Base-by-base conservation (phyloP, 2,329 filamentous ascomycete genomes). In the Nigrograna mackinnonii region DNA sequence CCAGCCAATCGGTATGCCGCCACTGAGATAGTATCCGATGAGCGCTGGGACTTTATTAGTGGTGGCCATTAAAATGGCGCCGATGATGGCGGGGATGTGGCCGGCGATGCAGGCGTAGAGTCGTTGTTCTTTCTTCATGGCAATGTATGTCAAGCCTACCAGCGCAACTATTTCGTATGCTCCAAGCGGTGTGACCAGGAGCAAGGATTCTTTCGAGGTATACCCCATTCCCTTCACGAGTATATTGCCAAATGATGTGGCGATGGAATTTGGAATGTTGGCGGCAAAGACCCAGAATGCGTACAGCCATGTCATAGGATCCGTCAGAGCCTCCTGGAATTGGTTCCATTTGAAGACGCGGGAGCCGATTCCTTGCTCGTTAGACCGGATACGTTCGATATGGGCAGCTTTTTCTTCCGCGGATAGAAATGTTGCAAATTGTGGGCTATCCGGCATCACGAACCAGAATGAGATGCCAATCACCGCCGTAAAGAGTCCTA, bases 21-120 rank as follows among this genome's bases (percentile, higher is more conserved):
- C 66, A 3, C 55, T 57, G n/a, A 69, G 58, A 35, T 71, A 70
- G 38, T 67, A 68, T 46, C 67, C 68, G 4, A 70, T 49, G 2
- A 70, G 53, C 11, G 58, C 67, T 2, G 66, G 58, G 0, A 61
- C 56, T 28, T 64, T 66, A 4, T 66, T 49, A 0, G 68, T 69
- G 3, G 67, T 67, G 1, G 67, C 66, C 67, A 70, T 71, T 3
- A 71, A 47, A 33, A 70, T 62, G 1, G 66, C 67, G 4, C 66
- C 66, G 5, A 68, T 52, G 39, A 71, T 61, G 2, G 64, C 61
- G 6, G 65, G 62, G 6, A 71, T 62, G 20, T 67, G 64, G 2
- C 62, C 66, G 1, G 60, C 46, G 22, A 71, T 67, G 35, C 62
- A 70, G 44, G 62, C 66, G 19, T 64, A 59, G 2, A 69, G 48